Evolutionary conservation across 2,329 filamentous ascomycete genomes (phyloP), one percentile per base, ranked within the genome.

Genomic region (Cercospora sp.): DNA sequence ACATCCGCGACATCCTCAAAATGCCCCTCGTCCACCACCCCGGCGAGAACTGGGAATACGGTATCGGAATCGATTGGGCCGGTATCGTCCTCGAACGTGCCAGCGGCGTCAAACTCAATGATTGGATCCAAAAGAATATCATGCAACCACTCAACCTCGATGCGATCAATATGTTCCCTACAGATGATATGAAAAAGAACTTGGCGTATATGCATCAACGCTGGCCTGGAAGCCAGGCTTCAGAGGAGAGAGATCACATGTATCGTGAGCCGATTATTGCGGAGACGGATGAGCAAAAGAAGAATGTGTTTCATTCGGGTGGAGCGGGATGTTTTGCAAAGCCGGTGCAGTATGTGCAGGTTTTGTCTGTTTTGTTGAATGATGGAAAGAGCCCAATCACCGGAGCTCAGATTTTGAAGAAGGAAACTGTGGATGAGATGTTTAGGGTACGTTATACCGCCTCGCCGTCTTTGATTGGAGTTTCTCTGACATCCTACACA

Each of bases 321-420:
- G 89, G 89, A 3, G 88, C 83, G 2, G 89, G 89, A 3, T 80
- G 86, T 59, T 91, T 86, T 73, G 85, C 86, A 2, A 81, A 79
- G 67, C 87, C 88, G 0, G 81, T 82, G 9, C 88, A 91, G 57
- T 91, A 89, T 72, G 81, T 82, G 65, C 83, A 87, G 86, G 83
- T 91, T 26, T 81, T 92, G 3, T 83, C 87, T 0, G 82, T 84
- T 0, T 79, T 92, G 1, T 79, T 92, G 31, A 92, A 92, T 74
- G 80, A 89, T 68, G 90, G 90, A 55, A 85, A 80, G 0, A 87
- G 84, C 28, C 86, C 89, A 0, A 81, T 72, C 0, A 91, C 87
- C 0, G 84, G 85, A 1, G 76, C 77, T 0, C 80, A 82, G 64
- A 84, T 92, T 33, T 80, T 92, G 7, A 79, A 81, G 18, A 80